Conservation (phyloP, 1,284 basidiomycete species). For the Malassezia obtusa region DNA sequence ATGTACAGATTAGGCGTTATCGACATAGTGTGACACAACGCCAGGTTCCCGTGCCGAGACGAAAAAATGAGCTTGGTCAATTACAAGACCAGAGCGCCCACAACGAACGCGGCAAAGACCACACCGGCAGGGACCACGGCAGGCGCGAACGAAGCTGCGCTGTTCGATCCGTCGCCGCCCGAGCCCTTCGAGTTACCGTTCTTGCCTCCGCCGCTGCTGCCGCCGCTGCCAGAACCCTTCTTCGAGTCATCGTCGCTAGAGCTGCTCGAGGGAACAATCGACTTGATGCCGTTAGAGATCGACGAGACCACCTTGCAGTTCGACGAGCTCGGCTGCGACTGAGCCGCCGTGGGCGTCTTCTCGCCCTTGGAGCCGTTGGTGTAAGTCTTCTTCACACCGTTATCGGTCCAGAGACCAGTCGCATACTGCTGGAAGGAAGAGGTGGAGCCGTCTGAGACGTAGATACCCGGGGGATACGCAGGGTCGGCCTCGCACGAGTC, state of each 20-base stretch:
- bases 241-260: not conserved
- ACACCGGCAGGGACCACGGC: not conserved
- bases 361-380: slow-evolving; percentile 40
- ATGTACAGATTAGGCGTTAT: not conserved
- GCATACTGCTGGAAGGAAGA: slow-evolving; percentile 44
- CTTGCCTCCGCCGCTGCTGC: too few relatives aligned
- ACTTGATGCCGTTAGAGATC: slow-evolving; percentile 39
- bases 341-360: slow-evolving; percentile 36
- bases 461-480: slow-evolving; percentile 47
- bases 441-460: slow-evolving; percentile 30
- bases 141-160: not conserved
- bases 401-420: slow-evolving; percentile 26
- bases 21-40: not conserved
- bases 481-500: slow-evolving; percentile 46
- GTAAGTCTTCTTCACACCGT: slow-evolving; percentile 29
- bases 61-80: too few relatives aligned
- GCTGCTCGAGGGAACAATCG: slow-evolving; percentile 15
- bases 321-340: slow-evolving; percentile 38
- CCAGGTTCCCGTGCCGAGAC: not conserved
- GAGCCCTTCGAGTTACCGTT: not conserved
- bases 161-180: not conserved
- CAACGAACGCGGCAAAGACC: slow-evolving; percentile 19
- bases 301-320: slow-evolving; percentile 30
- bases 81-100: slow-evolving; percentile 30
- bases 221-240: not conserved